These are phyloP conservation scores for Aquanectria penicillioides DNA, from an alignment of 2,329 filamentous ascomycete species.

Conservation along the genomic window DNA sequence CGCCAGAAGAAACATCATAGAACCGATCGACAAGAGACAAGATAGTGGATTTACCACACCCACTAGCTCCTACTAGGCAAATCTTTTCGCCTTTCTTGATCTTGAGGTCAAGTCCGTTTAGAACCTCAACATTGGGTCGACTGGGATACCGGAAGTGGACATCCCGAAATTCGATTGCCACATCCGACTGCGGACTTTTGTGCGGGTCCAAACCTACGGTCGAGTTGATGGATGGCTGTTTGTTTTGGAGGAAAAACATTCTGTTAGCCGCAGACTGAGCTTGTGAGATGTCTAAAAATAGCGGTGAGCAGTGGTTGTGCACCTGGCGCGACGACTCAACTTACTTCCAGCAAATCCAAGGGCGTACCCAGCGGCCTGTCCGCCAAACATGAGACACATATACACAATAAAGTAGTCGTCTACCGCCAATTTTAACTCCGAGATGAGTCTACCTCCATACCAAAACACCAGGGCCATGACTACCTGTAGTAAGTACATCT, in stretches of 20 bases:
- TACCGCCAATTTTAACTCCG: background rate
- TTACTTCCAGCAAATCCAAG: background rate
- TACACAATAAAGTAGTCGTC: background rate
- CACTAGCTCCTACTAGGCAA: background rate
- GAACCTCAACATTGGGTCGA: background rate
- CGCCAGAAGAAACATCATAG: background rate
- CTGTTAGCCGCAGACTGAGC: background rate
- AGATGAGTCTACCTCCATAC: constrained; percentile 46
- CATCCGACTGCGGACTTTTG: background rate
- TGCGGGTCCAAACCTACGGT: background rate
- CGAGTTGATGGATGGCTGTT: background rate
- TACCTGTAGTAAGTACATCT: too few species aligned
- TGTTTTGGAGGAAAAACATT: background rate
- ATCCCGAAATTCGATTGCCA: background rate
- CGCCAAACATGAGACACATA: background rate
- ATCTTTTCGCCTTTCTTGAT: background rate
- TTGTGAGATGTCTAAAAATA: background rate
- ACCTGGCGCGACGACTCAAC: background rate
- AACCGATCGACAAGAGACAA: background rate
- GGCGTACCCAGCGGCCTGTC: background rate
- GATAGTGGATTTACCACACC: background rate
- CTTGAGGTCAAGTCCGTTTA: background rate
- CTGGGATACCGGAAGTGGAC: background rate
- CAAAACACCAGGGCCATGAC: constrained; percentile 51
- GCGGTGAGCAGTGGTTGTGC: background rate